phyloP scores from a whole-genome alignment of 2,329 filamentous ascomycete species.

The Pseudogymnoascus sp. region DNA sequence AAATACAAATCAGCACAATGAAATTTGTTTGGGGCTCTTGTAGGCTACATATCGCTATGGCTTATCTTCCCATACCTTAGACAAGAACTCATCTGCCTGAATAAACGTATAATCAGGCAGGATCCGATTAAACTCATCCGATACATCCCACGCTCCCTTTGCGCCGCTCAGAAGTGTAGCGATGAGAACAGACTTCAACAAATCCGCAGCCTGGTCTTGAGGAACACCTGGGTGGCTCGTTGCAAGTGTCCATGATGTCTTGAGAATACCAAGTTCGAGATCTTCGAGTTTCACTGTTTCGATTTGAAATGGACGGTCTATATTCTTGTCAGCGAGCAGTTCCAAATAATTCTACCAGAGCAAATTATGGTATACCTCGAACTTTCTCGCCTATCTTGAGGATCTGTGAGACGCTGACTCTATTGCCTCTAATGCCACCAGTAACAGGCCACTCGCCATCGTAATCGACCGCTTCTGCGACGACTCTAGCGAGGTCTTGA shows the following conservation, averaged over 20 bases:
- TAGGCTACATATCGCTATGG: conserved; percentile 16
- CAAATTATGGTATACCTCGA: conserved; percentile 28
- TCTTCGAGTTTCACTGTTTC: conserved; percentile 40
- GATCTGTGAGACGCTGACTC: conserved; percentile 22
- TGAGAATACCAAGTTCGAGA: conserved; percentile 35
- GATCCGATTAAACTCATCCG: conserved; percentile 36
- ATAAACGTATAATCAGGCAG: conserved; percentile 37
- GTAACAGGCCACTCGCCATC: conserved; percentile 26
- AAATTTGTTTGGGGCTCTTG: neutral
- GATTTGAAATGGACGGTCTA: conserved; percentile 32
- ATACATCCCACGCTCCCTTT: conserved; percentile 36
- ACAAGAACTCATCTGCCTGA: conserved; percentile 34
- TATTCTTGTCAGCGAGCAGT: conserved; percentile 14
- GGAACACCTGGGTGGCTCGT: conserved; percentile 25
- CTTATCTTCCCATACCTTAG: conserved; percentile 25
- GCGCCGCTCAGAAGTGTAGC: conserved; percentile 34
- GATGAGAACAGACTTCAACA: conserved; percentile 32
- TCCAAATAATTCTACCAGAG: neutral
- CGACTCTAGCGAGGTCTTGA: conserved; percentile 34
- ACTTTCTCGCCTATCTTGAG: conserved; percentile 34
- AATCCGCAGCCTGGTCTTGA: conserved; percentile 26
- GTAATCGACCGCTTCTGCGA: conserved; percentile 26
- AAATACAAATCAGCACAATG: neutral
- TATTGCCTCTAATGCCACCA: conserved; percentile 26
- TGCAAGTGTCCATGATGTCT: conserved; percentile 34